Percentiles rank a stretch among this genome's conserved stretches.
These are phyloP conservation scores for Mycena belliarum DNA, from an alignment of 768 basidiomycete genomes.

Conservation along the genomic window DNA sequence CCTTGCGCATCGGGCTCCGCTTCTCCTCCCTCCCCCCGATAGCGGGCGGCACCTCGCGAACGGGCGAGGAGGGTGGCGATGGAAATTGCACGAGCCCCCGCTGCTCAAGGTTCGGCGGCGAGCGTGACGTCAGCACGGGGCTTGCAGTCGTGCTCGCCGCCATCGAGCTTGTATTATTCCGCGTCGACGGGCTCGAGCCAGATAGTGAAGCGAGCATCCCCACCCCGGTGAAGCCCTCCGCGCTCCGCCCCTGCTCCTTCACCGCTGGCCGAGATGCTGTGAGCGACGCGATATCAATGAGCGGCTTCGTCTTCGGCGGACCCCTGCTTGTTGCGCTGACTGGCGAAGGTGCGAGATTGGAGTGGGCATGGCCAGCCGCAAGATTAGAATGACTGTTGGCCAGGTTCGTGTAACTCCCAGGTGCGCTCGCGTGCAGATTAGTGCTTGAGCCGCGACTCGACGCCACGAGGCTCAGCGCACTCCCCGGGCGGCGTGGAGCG, in stretches of 20 bases:
- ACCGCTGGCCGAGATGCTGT: conserved; percentile 23
- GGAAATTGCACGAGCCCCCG: conserved; percentile 14
- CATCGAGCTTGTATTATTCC: background rate
- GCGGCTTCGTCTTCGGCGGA: conserved; percentile 36
- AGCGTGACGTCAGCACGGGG: conserved; percentile 19
- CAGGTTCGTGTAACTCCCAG: too few species aligned
- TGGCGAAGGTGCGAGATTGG: background rate
- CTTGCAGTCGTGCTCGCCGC: conserved; percentile 5
- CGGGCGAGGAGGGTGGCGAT: conserved; percentile 15
- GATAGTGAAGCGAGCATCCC: conserved; percentile 26
- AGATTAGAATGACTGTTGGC: too few species aligned
- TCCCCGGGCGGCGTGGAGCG: conserved; percentile 66
- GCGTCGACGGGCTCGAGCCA: too few species aligned
- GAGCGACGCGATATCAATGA: conserved; percentile 53
- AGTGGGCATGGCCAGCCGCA: too few species aligned
- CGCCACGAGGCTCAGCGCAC: conserved; percentile 45
- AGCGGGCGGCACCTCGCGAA: conserved; percentile 14
- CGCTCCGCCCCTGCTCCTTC: conserved; percentile 12
- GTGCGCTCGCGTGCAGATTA: background rate
- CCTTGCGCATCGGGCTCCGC: conserved; percentile 9
- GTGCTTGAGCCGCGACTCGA: conserved; percentile 21
- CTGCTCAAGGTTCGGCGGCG: conserved; percentile 11
- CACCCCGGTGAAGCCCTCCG: conserved; percentile 41
- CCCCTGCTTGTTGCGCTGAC: background rate
- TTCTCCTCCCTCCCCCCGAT: background rate